Conservation (phyloP, 208 protist species). For the Trypanosoma grayi region DNA sequence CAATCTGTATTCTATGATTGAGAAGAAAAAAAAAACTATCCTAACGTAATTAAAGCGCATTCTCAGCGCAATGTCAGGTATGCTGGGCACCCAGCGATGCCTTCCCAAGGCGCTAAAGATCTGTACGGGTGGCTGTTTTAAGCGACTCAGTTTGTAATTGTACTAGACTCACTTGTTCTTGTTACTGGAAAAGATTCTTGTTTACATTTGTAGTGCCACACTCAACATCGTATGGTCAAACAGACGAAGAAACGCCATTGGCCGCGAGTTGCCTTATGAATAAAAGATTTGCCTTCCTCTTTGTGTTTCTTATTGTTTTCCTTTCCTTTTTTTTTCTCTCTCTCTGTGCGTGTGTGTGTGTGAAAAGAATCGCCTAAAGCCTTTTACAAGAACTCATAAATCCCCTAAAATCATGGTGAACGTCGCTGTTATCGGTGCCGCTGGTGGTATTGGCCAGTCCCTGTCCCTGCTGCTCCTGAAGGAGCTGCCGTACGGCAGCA, state of each 20-base stretch:
- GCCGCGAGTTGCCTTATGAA: not conserved
- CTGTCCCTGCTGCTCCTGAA: conserved; percentile 85
- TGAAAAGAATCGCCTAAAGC: not conserved
- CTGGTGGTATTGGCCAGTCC: conserved; percentile 88
- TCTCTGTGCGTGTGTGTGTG: not conserved
- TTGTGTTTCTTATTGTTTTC: not conserved
- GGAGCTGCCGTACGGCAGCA: conserved; percentile 69
- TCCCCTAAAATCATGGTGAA: conserved; percentile 59
- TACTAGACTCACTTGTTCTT: not conserved
- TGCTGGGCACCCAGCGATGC: no score
- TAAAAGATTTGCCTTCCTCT: not conserved
- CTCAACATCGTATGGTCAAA: no score
- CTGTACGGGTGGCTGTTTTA: no score
- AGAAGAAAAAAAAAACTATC: no score
- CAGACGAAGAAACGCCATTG: not conserved
- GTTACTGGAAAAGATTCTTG: not conserved
- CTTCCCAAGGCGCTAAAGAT: no score
- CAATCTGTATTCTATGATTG: no score
- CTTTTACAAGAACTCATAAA: not conserved
- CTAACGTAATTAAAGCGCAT: no score
- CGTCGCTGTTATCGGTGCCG: conserved; percentile 86
- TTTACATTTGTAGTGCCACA: no score
- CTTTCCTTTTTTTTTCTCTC: not conserved
- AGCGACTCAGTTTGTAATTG: no score
- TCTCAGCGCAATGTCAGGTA: no score